Base-by-base conservation (phyloP, 2,329 filamentous ascomycete species). In the Stromatinia cepivora region DNA sequence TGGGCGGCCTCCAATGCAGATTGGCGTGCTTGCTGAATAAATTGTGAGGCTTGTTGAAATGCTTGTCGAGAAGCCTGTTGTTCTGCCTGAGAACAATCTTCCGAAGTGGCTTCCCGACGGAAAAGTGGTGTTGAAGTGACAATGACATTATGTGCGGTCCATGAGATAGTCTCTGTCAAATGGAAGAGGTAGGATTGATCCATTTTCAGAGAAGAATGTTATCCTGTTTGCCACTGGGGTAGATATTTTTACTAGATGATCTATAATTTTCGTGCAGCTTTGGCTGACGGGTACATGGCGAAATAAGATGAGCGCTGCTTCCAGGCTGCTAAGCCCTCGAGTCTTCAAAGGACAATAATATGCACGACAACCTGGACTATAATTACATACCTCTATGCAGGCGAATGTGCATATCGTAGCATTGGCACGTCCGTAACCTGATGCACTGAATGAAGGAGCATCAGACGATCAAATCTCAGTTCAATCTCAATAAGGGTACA, bases 111-210 rank as follows among this genome's bases (percentile, higher is more conserved):
- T 70, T 72, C 69, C 65, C 75, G 72, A 57, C 72, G 74, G 58
- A 76, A 73, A 50, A 73, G 70, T 68, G 75, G 73, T 25, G 72
- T 52, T 53, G 74, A 52, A 59, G 76, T 78, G 28, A 76, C 74
- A 17, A 74, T 62, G 45, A 71, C 53, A n/a, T 25, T 50, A 63
- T 73, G 69, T 5, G 28, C 2, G 4, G 10, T 36, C 22, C 22
- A n/a, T n/a, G 34, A 22, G 4, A 39, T 57, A 3, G 53, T 36
- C 22, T 56, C 11, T 13, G 20, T 15, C 11, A 39, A 6, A 5
- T 9, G 34, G 3, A 22, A 39, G 22, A 36, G 31, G 9, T 20
- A 22, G 0, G 31, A 13, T 36, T 11, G 22, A 6, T 57, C 4
- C 34, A 39, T 57, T 36, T 57, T 9, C 46, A 48, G 2, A 8